A percentile compares a stretch with the other conserved stretches of the same genome.
phyloP scores from a whole-genome alignment of 148 eudicot genomes.

The Rhododendron ferrugineum region DNA sequence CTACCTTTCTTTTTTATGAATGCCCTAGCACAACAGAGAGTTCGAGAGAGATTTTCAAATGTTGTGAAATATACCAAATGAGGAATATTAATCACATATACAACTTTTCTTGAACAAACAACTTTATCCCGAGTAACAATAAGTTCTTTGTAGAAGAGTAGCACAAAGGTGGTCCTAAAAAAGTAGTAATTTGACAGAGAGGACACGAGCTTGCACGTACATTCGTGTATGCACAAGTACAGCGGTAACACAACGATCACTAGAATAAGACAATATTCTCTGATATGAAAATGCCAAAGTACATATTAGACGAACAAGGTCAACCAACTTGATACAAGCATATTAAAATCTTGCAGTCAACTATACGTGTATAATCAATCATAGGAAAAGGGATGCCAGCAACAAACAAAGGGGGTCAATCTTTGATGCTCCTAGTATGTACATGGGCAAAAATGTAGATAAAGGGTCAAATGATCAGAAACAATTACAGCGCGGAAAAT shows the following conservation, averaged over 20 bases:
- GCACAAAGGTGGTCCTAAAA: background rate
- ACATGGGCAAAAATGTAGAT: background rate
- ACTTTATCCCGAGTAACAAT: background rate
- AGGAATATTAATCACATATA: background rate
- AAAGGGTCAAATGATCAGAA: background rate
- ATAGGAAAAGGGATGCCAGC: background rate
- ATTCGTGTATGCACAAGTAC: background rate
- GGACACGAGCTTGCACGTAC: background rate
- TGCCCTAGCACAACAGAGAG: slow-evolving; percentile 36
- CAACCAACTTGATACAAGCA: background rate
- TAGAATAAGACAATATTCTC: background rate
- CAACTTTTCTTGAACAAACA: background rate
- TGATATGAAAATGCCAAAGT: background rate
- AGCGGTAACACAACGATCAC: background rate
- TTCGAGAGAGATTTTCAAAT: background rate
- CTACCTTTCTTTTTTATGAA: slow-evolving; percentile 69
- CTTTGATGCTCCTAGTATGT: background rate
- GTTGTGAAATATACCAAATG: background rate
- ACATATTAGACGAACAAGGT: background rate
- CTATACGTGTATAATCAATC: background rate
- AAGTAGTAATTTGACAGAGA: background rate
- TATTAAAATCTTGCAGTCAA: background rate
- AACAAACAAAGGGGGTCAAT: background rate
- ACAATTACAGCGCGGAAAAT: background rate
- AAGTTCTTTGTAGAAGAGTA: background rate